Evolutionary conservation across 2,329 filamentous ascomycete species (phyloP), one percentile per base, ranked within the genome.

Genomic region (Fusarium graminum): DNA sequence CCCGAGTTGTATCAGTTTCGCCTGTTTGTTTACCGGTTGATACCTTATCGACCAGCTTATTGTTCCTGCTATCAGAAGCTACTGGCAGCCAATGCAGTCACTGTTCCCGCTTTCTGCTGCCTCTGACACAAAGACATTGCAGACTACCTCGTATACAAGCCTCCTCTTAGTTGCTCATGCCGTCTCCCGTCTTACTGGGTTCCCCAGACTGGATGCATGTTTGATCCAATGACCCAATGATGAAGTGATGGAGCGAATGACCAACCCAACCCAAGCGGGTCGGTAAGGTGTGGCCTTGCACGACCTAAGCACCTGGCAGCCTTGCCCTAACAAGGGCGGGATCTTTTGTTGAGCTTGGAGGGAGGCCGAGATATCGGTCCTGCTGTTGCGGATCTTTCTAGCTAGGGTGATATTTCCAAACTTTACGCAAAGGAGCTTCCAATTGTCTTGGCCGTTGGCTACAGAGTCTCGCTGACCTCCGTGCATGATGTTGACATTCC

Each of bases 401-500:
- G 26, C 65, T 44, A 61, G 70, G 58, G 62, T 60, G 55, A 68
- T 56, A 47, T 63, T 38, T 47, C 25, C 34, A 65, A 71, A 66
- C 64, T 54, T 70, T 71, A 66, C 54, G 49, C 41, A 45, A 52
- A 59, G 40, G 40, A 69, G 43, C 52, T 54, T 57, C 55, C 45
- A 50, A 43, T 54, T 59, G 57, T 59, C 54, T 60, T 57, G 57
- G 59, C 49, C 28, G 41, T 63, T 42, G 49, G 17, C 67, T 43
- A 51, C 29, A 55, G 45, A 52, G 53, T 49, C 44, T 67, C 52
- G 67, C 58, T 53, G 61, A 69, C 52, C 60, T 67, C 58, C 63
- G 55, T 69, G 68, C 70, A 71, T 71, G 65, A 63, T 71, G 53
- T 63, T 71, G 70, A 66, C 70, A 71, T 71, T 65, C 63, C 68